These are phyloP conservation scores for Haplosporangium gracile DNA, from an alignment of 192 early-diverging fungal genomes.

Conservation along the genomic window DNA sequence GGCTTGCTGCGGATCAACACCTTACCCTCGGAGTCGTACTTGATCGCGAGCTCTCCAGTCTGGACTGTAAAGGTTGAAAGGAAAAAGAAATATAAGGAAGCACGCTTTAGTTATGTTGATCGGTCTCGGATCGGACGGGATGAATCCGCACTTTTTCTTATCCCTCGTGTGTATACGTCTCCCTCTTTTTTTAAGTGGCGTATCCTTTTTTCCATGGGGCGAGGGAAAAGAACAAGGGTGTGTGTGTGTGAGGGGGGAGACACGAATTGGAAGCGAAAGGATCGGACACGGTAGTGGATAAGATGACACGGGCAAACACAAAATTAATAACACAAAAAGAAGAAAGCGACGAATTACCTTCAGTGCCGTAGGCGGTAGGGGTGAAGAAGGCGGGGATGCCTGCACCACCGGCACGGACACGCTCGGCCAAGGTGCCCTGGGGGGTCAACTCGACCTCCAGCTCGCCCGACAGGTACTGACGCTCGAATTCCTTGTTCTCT, in stretches of 20 bases:
- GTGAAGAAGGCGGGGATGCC: conserved; percentile 83
- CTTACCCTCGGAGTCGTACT: conserved; percentile 70
- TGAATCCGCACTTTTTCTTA: background rate
- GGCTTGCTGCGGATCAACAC: conserved; percentile 69
- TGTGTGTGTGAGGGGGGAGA: background rate
- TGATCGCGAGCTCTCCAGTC: conserved; percentile 81
- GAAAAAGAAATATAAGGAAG: background rate
- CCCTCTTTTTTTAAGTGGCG: background rate
- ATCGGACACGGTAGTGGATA: background rate
- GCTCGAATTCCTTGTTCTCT: conserved; percentile 86
- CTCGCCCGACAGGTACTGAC: conserved; percentile 85
- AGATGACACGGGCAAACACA: background rate
- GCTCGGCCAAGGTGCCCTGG: conserved; percentile 83
- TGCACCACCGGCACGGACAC: conserved; percentile 81
- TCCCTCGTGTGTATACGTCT: background rate
- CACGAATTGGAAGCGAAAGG: background rate
- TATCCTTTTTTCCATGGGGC: background rate
- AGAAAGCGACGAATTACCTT: conserved; percentile 20
- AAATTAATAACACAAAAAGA: background rate
- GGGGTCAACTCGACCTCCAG: conserved; percentile 84
- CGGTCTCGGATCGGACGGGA: background rate
- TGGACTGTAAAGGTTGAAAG: conserved; percentile 55
- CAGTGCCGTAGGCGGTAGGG: conserved; percentile 78
- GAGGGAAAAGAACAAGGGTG: background rate
- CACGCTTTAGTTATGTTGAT: background rate